phyloP scores from a whole-genome alignment of 371 early-diverging fungal genomes.

The Mortierella sp. region DNA sequence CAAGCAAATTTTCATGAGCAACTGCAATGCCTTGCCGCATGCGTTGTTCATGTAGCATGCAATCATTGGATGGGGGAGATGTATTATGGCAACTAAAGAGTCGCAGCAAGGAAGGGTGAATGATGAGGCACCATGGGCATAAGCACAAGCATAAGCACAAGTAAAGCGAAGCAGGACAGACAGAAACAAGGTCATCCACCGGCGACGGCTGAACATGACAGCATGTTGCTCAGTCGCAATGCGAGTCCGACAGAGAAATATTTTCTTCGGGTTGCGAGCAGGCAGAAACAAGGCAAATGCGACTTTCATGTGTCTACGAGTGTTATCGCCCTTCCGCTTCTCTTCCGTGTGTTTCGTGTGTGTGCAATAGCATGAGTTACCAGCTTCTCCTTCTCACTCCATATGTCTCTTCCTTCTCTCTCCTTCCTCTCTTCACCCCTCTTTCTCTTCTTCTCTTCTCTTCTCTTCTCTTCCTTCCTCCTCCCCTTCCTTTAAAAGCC shows the following conservation, averaged over 20 bases:
- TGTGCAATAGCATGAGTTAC: background rate
- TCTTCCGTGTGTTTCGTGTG: background rate
- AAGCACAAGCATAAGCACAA: background rate
- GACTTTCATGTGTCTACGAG: constrained; percentile 16
- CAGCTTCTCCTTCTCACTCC: background rate
- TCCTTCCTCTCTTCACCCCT: background rate
- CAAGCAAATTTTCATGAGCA: constrained; percentile 3
- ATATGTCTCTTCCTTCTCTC: background rate
- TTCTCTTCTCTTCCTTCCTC: background rate
- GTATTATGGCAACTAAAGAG: background rate
- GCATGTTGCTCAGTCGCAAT: background rate
- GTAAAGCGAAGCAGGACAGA: background rate
- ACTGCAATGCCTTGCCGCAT: constrained; percentile 2
- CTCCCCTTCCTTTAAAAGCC: constrained; percentile 5
- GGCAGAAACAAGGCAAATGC: too few relatives aligned
- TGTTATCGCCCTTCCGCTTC: background rate
- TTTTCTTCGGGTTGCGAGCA: background rate
- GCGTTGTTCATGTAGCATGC: background rate
- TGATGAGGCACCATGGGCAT: background rate
- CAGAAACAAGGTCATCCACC: too few relatives aligned
- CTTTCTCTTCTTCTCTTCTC: background rate
- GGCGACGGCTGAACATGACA: background rate
- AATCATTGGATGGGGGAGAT: background rate
- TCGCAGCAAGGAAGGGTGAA: background rate
- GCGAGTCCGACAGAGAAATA: background rate